phyloP scores from a whole-genome alignment of 1,284 basidiomycete species.

The Ustilago shanxiensis region DNA sequence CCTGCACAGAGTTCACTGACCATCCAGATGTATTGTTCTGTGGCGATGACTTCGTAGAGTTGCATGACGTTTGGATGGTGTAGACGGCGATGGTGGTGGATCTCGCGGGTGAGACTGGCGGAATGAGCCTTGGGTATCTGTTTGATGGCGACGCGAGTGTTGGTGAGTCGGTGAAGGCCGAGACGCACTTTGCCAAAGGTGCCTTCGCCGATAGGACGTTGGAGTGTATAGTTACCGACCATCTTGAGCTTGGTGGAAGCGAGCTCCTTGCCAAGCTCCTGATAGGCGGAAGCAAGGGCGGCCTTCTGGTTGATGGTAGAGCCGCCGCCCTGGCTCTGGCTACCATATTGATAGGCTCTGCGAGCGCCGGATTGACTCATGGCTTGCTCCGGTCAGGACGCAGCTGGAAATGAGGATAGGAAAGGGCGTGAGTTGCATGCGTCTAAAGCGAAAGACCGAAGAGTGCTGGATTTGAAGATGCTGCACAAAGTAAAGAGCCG shows the following conservation, averaged over 20 bases:
- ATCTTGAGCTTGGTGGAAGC: slow-evolving; percentile 88
- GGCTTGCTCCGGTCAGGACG: slow-evolving; percentile 1
- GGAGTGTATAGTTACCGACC: slow-evolving; percentile 94
- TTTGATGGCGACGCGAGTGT: slow-evolving; percentile 82
- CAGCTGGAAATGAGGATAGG: not conserved
- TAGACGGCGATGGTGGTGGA: slow-evolving; percentile 95
- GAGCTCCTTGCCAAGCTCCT: slow-evolving; percentile 94
- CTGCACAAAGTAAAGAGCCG: not conserved
- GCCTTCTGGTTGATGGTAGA: slow-evolving; percentile 61
- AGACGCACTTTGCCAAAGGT: slow-evolving; percentile 88
- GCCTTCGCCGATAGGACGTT: slow-evolving; percentile 96
- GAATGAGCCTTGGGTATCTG: slow-evolving; percentile 90
- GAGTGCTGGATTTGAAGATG: not conserved
- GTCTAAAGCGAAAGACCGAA: not conserved
- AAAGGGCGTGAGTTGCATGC: slow-evolving; percentile 1
- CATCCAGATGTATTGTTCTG: slow-evolving; percentile 94
- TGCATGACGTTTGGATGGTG: slow-evolving; percentile 95
- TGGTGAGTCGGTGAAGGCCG: slow-evolving; percentile 88
- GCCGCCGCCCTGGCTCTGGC: slow-evolving; percentile 23
- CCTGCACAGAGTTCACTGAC: slow-evolving; percentile 96
- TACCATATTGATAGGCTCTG: slow-evolving; percentile 26
- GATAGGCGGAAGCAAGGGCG: slow-evolving; percentile 86
- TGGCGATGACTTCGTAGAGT: slow-evolving; percentile 97
- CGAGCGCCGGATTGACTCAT: slow-evolving; percentile 38
- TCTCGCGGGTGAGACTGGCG: slow-evolving; percentile 87